phyloP scores from a whole-genome alignment of 2,329 filamentous ascomycete genomes.

The Fusarium beomiforme region DNA sequence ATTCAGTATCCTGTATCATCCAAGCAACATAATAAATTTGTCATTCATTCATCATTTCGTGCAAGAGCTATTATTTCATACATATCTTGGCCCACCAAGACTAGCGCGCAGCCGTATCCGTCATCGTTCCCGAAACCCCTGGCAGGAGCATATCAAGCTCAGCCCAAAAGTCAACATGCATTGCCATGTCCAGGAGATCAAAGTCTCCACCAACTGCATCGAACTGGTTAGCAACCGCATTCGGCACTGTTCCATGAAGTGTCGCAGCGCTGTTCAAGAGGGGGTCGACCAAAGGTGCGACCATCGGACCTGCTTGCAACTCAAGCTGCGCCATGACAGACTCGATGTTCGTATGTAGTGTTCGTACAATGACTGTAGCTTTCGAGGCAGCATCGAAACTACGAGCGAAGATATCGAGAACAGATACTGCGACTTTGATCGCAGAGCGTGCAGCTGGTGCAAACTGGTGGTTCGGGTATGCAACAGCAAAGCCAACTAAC shows the following conservation, averaged over 20 bases:
- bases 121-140: neutral
- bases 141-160: slow-evolving; percentile 9
- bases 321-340: slow-evolving; percentile 7
- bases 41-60: neutral
- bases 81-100: neutral
- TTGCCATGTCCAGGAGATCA: slow-evolving; percentile 14
- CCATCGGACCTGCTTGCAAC: neutral
- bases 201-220: neutral
- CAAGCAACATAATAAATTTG: fast-evolving
- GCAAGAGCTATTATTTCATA: no score
- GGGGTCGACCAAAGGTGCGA: fast-evolving
- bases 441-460: neutral
- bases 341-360: slow-evolving; percentile 6
- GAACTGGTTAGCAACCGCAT: neutral
- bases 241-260: fast-evolving
- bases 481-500: neutral
- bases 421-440: neutral
- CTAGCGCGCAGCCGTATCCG: neutral
- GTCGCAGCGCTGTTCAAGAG: neutral
- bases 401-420: neutral
- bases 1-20: fast-evolving
- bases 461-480: neutral
- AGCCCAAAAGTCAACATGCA: slow-evolving; percentile 19
- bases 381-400: slow-evolving; percentile 11
- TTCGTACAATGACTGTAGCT: neutral